A percentile compares a stretch with the other conserved stretches of the same genome.
Conservation (phyloP, 2,329 filamentous ascomycete genomes). For the Coniochaeta hoffmannii region DNA sequence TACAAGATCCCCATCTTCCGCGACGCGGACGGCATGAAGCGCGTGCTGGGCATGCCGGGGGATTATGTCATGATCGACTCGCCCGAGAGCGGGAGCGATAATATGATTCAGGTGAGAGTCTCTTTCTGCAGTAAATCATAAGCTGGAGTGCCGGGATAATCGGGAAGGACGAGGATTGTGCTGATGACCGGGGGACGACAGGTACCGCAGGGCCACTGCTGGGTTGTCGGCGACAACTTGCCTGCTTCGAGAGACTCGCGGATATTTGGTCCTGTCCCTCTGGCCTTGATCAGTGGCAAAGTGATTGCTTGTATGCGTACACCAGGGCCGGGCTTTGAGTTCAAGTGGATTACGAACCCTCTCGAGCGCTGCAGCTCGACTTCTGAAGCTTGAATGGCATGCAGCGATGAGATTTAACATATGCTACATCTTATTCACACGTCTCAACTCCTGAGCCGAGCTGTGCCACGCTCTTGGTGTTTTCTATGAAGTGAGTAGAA, state of each 20-base stretch:
- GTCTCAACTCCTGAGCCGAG: neutral
- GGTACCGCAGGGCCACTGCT: conserved; percentile 90
- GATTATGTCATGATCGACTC: conserved; percentile 66
- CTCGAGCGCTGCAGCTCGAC: conserved; percentile 10
- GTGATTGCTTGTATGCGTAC: conserved; percentile 52
- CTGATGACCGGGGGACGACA: conserved; percentile 29
- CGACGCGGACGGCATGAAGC: conserved; percentile 61
- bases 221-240: conserved; percentile 83
- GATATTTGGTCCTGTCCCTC: conserved; percentile 75
- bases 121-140: too few relatives aligned
- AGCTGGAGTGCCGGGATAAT: too few relatives aligned
- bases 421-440: neutral
- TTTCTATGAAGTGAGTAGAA: neutral
- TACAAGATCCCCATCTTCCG: conserved; percentile 67
- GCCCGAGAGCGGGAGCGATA: conserved; percentile 38
- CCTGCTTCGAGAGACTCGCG: conserved; percentile 79
- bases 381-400: neutral
- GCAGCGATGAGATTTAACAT: too few relatives aligned
- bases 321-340: conserved; percentile 35
- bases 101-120: conserved; percentile 57
- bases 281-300: conserved; percentile 80
- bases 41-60: conserved; percentile 68
- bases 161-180: neutral
- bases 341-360: conserved; percentile 40
- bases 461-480: neutral